Conservation (phyloP, 768 basidiomycete genomes). For the Pulveroboletus ravenelii region DNA sequence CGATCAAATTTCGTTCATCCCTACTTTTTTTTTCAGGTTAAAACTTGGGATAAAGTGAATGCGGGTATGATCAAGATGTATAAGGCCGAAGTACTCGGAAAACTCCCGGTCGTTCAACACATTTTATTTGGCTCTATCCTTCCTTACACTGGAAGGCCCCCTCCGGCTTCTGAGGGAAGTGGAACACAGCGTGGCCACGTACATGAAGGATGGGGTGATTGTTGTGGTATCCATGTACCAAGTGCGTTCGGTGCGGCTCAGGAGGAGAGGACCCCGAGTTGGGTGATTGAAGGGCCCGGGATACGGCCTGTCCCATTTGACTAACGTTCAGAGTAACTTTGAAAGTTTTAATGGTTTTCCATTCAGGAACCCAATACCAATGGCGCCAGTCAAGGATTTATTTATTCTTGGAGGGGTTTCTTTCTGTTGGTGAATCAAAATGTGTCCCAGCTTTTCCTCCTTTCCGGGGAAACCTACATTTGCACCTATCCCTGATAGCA, state of each 20-base stretch:
- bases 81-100: slow-evolving; percentile 87
- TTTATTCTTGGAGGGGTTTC: background rate
- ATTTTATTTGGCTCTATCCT: slow-evolving; percentile 88
- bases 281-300: slow-evolving; percentile 51
- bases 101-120: slow-evolving; percentile 94
- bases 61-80: slow-evolving; percentile 98
- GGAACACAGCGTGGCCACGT: slow-evolving; percentile 18
- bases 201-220: slow-evolving; percentile 78
- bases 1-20: background rate
- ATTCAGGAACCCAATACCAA: too few species aligned
- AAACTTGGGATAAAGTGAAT: slow-evolving; percentile 97
- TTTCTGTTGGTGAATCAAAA: background rate
- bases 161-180: slow-evolving; percentile 27
- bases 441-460: too few species aligned
- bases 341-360: background rate
- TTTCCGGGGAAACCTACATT: too few species aligned
- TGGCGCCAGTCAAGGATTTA: too few species aligned
- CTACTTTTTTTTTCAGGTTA: slow-evolving; percentile 43
- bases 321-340: slow-evolving; percentile 27
- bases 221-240: slow-evolving; percentile 87
- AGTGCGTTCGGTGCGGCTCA: slow-evolving; percentile 73
- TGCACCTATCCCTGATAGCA: background rate
- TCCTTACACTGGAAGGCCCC: slow-evolving; percentile 57
- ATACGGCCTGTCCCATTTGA: slow-evolving; percentile 82
- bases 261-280: slow-evolving; percentile 34